Evolutionary conservation across 345 rosid species (phyloP), one percentile per base, ranked within the genome.

Genomic region (Pistacia integerrima): DNA sequence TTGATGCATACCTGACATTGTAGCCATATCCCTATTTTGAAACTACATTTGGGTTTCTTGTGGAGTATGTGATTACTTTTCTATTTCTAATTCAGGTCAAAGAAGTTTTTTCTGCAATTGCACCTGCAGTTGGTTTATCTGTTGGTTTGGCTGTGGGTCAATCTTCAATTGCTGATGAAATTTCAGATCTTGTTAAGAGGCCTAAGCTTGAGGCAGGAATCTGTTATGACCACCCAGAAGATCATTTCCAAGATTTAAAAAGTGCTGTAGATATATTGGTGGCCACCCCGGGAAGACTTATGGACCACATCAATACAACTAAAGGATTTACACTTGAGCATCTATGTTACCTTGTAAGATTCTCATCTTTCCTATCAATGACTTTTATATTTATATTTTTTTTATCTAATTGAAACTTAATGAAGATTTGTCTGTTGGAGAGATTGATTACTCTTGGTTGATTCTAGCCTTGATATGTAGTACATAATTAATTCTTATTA

Each of bases 241-340:
- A 87, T 84, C 16, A 83, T 59, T 79, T 85, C 2, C 85, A 70
- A 3, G 85, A 76, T 78, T 79, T 90, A 66, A 88, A 90, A 74
- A 88, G 92, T 87, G 84, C 92, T 10, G 98, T 93, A 56, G 98
- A 96, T 80, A 90, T 96, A 87, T 82, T 93, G 84, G 93, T 96
- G 73, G 98, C 99, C 64, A 96, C 99, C 67, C 99, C 98, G 4
- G 99, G 99, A 79, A 91, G 99, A 84, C 91, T 96, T n/a, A 88
- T 93, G 98, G 99, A 96, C 59, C 98, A 96, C 83, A 93, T 93
- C 56, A 91, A 86, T 81, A 82, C 81, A 79, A 96, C 99, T 8
- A 86, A 88, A 79, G 98, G 98, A 36, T 96, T 96, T 78, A 93
- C 98, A 0, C 93, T 93, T 51, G 97, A 96, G 87, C 98, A 96